Evolutionary conservation across 768 basidiomycete species (phyloP).

Genomic region (Sarcomyxa edulis): DNA sequence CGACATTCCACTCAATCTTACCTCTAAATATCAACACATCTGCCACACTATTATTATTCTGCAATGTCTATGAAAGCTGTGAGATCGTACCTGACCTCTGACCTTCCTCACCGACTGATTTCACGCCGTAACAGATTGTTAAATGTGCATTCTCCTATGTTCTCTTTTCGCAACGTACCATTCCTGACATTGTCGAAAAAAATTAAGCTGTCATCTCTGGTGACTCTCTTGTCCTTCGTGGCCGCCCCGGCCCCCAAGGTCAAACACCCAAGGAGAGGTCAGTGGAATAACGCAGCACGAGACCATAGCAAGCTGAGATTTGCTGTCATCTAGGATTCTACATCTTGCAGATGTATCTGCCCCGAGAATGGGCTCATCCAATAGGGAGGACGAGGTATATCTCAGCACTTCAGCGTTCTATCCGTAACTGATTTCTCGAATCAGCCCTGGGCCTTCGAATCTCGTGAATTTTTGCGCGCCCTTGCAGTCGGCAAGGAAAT

Average conservation of each 20-base stretch:
- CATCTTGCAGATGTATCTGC: conserved; percentile 86
- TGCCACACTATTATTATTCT: no score
- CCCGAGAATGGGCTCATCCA: conserved; percentile 78
- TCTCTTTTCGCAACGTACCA: conserved; percentile 8
- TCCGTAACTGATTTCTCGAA: conserved; percentile 4
- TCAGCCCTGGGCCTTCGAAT: conserved; percentile 87
- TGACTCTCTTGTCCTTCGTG: conserved; percentile 83
- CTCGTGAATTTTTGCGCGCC: conserved; percentile 86
- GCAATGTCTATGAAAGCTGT: conserved; percentile 77
- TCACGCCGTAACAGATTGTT: conserved; percentile 40
- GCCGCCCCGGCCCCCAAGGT: conserved; percentile 70
- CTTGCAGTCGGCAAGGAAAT: conserved; percentile 89
- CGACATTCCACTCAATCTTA: no score
- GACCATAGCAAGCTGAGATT: conserved; percentile 1
- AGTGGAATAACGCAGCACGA: conserved; percentile 17
- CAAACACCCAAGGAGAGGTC: conserved; percentile 90
- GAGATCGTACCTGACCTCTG: conserved; percentile 18
- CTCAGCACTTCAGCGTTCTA: neutral
- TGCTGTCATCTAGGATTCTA: conserved; percentile 53
- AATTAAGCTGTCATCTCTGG: conserved; percentile 79
- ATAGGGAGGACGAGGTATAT: conserved; percentile 83
- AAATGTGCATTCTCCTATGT: conserved; percentile 45
- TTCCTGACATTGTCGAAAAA: neutral
- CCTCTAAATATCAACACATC: no score
- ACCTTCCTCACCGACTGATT: neutral